Conservation (phyloP, 805 yeast genomes). For the Maudiozyma saulgeensis region DNA sequence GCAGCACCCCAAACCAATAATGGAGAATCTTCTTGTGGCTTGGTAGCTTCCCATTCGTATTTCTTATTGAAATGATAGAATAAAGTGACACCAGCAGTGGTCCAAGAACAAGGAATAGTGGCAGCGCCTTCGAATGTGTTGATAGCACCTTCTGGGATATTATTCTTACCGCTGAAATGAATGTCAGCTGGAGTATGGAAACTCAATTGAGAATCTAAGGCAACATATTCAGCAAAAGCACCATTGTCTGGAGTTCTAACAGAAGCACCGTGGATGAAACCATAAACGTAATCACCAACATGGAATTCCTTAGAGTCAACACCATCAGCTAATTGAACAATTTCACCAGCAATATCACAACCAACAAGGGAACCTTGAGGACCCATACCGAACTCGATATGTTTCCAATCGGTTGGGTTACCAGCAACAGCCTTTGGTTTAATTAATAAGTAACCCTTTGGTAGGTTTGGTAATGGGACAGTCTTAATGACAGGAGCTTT, state of each 20-base stretch:
- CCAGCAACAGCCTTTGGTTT: constrained; percentile 46
- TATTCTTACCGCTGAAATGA: constrained; percentile 13
- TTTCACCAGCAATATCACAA: constrained; percentile 51
- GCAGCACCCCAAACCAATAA: constrained; percentile 60
- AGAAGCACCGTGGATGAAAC: constrained; percentile 46
- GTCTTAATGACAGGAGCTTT: constrained; percentile 23
- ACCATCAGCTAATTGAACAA: constrained; percentile 40
- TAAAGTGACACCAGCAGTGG: constrained; percentile 39
- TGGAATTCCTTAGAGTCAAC: constrained; percentile 27
- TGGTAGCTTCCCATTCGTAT: constrained; percentile 14
- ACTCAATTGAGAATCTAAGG: constrained; percentile 17
- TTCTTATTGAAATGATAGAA: constrained; percentile 29
- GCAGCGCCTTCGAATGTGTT: constrained; percentile 57
- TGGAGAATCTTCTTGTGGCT: constrained; percentile 29
- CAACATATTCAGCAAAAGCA: constrained; percentile 48
- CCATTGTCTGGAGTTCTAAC: constrained; percentile 38
- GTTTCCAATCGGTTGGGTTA: constrained; percentile 70
- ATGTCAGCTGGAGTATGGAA: constrained; percentile 11
- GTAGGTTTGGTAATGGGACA: constrained; percentile 25
- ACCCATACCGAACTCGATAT: constrained; percentile 33
- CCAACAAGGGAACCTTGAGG: constrained; percentile 45
- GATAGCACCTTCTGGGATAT: constrained; percentile 31
- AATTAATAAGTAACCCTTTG: constrained; percentile 32
- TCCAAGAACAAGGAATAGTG: constrained; percentile 42
- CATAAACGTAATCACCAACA: constrained; percentile 50